Percentiles rank a stretch among this genome's conserved stretches.
phyloP scores from a whole-genome alignment of 176 grass and related monocot species.

The Ampelocalamus luodianensis region DNA sequence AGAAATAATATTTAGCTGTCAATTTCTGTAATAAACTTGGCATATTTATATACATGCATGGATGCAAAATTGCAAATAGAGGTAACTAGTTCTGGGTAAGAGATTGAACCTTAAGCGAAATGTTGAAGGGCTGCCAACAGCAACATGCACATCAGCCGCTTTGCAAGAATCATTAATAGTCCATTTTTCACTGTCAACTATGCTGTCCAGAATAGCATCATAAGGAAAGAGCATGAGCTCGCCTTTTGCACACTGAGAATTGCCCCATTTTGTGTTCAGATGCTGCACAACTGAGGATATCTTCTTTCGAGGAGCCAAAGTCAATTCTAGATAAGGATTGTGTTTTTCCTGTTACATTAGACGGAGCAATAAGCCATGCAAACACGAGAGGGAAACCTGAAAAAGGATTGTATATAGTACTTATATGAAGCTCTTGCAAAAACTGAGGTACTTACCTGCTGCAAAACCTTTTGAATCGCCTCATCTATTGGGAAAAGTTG shows the following conservation, averaged over 20 bases:
- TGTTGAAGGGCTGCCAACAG: conserved; percentile 64
- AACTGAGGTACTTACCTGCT: conserved; percentile 62
- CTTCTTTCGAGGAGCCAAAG: conserved; percentile 81
- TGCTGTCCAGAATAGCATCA: conserved; percentile 53
- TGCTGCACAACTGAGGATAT: conserved; percentile 97
- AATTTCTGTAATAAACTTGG: neutral
- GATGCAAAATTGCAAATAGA: conserved; percentile 13
- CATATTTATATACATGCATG: neutral
- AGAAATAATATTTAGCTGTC: conserved; percentile 4
- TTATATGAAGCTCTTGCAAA: conserved; percentile 19
- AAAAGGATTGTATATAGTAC: conserved; percentile 11
- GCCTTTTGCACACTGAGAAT: conserved; percentile 57
- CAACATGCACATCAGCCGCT: conserved; percentile 81
- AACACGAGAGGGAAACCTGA: conserved; percentile 21
- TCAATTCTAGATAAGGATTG: conserved; percentile 92
- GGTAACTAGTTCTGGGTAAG: conserved; percentile 5
- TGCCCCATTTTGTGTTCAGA: conserved; percentile 83
- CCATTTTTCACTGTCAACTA: conserved; percentile 68
- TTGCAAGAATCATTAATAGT: conserved; percentile 66
- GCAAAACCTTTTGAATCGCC: conserved; percentile 56
- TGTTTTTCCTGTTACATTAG: conserved; percentile 67
- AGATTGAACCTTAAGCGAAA: conserved; percentile 83
- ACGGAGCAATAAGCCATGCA: conserved; percentile 29
- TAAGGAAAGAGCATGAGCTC: conserved; percentile 79
- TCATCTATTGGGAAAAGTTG: conserved; percentile 90